phyloP scores from a whole-genome alignment of 164 flowering plant genomes.

The Vitis rotundifolia region DNA sequence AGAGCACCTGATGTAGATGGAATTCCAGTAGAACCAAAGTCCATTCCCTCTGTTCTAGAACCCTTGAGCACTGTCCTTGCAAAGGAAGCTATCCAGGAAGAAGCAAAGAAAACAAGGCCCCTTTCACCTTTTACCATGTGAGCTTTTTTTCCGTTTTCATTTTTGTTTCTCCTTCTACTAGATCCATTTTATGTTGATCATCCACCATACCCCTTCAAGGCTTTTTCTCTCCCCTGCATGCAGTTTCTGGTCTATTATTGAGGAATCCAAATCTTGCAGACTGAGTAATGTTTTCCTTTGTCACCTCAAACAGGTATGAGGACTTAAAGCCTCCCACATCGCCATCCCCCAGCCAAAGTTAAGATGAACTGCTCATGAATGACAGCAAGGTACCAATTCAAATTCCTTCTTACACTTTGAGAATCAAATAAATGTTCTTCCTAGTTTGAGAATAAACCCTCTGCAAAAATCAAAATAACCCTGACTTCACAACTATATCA shows the following conservation, averaged over 20 bases:
- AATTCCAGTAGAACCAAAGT: constrained; percentile 9
- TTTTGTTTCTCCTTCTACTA: not conserved
- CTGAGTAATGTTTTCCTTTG: not conserved
- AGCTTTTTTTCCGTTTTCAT: constrained; percentile 12
- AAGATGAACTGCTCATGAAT: not conserved
- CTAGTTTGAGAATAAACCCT: not conserved
- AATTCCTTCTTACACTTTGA: not conserved
- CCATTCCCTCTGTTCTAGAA: constrained; percentile 6
- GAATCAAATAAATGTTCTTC: not conserved
- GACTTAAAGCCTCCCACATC: constrained; percentile 78
- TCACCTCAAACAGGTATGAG: constrained; percentile 57
- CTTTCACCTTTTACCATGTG: constrained; percentile 70
- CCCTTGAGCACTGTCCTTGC: not conserved
- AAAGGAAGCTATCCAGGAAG: constrained; percentile 1
- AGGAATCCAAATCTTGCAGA: not conserved
- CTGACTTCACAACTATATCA: not conserved
- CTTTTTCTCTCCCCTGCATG: not conserved
- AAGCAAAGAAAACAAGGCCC: constrained; percentile 25
- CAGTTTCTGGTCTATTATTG: not conserved
- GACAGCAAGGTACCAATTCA: not conserved
- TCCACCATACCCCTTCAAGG: not conserved
- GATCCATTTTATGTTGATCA: too few relatives aligned
- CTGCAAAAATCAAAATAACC: not conserved
- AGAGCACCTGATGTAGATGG: not conserved
- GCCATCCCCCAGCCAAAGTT: too few relatives aligned